Evolutionary conservation across 495 filamentous ascomycete genomes (phyloP).

Genomic region (Penicillium alfredii): DNA sequence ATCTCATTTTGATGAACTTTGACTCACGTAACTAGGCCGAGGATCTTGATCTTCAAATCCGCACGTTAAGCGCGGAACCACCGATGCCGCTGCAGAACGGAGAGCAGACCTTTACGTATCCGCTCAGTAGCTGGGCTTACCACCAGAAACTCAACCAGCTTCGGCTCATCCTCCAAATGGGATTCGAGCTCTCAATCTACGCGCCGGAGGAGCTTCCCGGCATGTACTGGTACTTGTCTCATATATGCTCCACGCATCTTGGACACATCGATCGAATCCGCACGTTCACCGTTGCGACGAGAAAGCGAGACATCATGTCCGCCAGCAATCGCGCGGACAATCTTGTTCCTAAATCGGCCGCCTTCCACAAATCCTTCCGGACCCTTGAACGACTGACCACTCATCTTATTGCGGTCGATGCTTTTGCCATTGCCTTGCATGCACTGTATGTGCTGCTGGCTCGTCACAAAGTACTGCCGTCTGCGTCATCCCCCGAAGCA

Average conservation of each 20-base stretch:
- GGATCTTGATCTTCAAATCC: constrained; percentile 68
- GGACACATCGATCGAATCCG: constrained; percentile 65
- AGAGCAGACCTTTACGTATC: constrained; percentile 55
- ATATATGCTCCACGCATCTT: constrained; percentile 44
- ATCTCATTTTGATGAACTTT: too few species aligned
- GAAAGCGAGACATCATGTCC: constrained; percentile 24
- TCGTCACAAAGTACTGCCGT: constrained; percentile 53
- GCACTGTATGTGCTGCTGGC: constrained; percentile 61
- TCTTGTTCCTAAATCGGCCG: constrained; percentile 21
- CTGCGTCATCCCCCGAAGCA: constrained; percentile 50
- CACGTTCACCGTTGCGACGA: constrained; percentile 45
- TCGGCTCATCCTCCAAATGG: constrained; percentile 83
- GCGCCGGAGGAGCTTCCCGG: constrained; percentile 75
- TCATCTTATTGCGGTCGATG: constrained; percentile 62
- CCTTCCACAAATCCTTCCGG: constrained; percentile 49
- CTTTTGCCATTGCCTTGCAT: constrained; percentile 62
- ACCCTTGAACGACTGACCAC: constrained; percentile 56
- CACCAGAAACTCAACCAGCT: constrained; percentile 82
- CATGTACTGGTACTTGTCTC: constrained; percentile 78
- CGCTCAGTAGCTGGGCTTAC: constrained; percentile 83
- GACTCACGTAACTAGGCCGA: too few species aligned
- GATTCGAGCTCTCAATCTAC: constrained; percentile 93
- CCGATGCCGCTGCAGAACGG: constrained; percentile 42
- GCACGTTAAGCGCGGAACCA: constrained; percentile 54
- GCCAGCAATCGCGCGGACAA: constrained; percentile 1